Evolutionary conservation across 148 eudicot genomes (phyloP).

Genomic region (Rheum nobile): DNA sequence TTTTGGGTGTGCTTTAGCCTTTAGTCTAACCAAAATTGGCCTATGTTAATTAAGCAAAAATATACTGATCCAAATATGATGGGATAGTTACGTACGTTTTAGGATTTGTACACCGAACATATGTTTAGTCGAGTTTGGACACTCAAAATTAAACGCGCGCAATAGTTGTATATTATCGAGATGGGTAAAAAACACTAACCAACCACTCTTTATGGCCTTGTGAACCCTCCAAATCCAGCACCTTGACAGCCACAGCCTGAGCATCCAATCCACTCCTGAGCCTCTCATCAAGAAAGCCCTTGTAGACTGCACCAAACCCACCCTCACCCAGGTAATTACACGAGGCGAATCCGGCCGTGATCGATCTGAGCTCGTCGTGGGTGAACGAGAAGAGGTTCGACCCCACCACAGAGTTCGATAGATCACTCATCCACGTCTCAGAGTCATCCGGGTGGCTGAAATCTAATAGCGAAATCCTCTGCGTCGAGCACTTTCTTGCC

Average conservation of each 20-base stretch:
- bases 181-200: not conserved
- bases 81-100: too few species aligned
- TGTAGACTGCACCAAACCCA: conserved; percentile 19
- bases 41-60: too few species aligned
- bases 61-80: too few species aligned
- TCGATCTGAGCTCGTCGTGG: conserved; percentile 11
- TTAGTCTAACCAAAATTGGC: too few species aligned
- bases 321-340: conserved; percentile 13
- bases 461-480: not conserved
- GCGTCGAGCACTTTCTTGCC: not conserved
- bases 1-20: too few species aligned
- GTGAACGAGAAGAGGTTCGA: conserved; percentile 8
- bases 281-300: conserved; percentile 16
- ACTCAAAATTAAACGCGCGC: too few species aligned
- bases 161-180: too few species aligned
- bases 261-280: conserved; percentile 9
- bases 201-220: conserved; percentile 19
- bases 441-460: conserved; percentile 5
- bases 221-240: conserved; percentile 16
- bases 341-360: conserved; percentile 12
- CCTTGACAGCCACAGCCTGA: conserved; percentile 17
- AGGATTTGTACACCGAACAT: too few species aligned
- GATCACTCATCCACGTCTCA: not conserved
- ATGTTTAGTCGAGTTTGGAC: too few species aligned
- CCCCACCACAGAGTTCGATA: conserved; percentile 2